Percentiles rank a stretch among this genome's conserved stretches.
These are phyloP conservation scores for Pythium sukuiense DNA, from an alignment of 352 stramenopile species.

Conservation along the genomic window DNA sequence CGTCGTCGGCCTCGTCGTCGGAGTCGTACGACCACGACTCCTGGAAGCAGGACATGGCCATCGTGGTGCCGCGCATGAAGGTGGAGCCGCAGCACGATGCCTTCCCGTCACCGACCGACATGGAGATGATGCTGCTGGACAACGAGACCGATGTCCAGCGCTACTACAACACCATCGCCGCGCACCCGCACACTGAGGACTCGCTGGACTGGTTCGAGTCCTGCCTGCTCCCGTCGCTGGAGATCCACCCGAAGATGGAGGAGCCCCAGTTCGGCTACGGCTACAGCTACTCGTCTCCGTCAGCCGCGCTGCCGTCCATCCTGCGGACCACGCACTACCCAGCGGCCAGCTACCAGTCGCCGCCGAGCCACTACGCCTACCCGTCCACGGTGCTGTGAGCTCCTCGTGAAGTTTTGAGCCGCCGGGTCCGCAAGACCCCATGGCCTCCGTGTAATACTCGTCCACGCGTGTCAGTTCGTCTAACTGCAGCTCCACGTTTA, in stretches of 20 bases:
- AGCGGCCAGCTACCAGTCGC: conserved; percentile 21
- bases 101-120: conserved; percentile 38
- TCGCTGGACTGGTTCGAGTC: conserved; percentile 72
- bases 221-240: conserved; percentile 45
- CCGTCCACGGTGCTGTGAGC: conserved; percentile 8
- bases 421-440: too few species aligned
- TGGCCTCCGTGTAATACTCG: neutral
- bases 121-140: conserved; percentile 43
- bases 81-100: conserved; percentile 22
- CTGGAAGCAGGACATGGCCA: conserved; percentile 31
- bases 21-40: conserved; percentile 10
- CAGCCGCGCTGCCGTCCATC: conserved; percentile 8
- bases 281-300: conserved; percentile 1
- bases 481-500: neutral
- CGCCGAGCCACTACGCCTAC: conserved; percentile 22
- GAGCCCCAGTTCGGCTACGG: conserved; percentile 19
- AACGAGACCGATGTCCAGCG: conserved; percentile 29
- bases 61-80: conserved; percentile 31
- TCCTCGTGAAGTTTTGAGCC: conserved; percentile 6
- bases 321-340: conserved; percentile 12
- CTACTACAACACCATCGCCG: conserved; percentile 15
- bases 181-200: conserved; percentile 27
- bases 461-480: neutral
- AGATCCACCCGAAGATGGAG: conserved; percentile 26
- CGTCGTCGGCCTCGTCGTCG: neutral